Evolutionary conservation across 2,329 filamentous ascomycete species (phyloP), one percentile per base, ranked within the genome.

Genomic region (Aspergillus vadensis): DNA sequence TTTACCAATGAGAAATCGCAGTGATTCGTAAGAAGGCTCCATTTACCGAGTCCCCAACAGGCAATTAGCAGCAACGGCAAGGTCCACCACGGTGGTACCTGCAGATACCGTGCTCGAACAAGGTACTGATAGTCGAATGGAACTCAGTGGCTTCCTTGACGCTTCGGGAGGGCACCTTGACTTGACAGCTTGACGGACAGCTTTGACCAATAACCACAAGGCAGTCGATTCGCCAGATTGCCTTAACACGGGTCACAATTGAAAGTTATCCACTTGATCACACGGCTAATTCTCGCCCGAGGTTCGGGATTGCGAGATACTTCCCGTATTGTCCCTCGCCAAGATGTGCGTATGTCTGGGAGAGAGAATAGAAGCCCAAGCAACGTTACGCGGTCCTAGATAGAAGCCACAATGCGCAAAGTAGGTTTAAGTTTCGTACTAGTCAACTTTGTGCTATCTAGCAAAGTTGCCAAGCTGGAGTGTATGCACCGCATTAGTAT

Each of bases 101-200:
- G 41, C 25, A 27, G 25, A 30, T 50, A 50, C 47, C 25, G 47
- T 32, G 47, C 25, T 30, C n/a, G 25, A 30, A 50, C 32, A 50
- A 50, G 47, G 47, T 50, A 17, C 47, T 27, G 47, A 50, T 50
- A 50, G 47, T 50, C 47, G 27, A 27, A 50, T 50, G 47, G 47
- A 50, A 21, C 19, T 14, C 23, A 10, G 14, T 44, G 41, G 17
- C 41, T 23, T 44, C 19, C 41, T 44, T 23, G 41, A 44, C 19
- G 2, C 21, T 12, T 44, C 12, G 39, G 39, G 17, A 32, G 23
- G 25, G 47, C 25, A 32, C 14, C 25, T 50, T 50, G 23, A 32
- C 25, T 50, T 30, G 47, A 50, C 47, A 30, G 25, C 47, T 30
- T 30, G 47, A 50, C 23, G 25, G 47, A 36, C 47, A 32, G 44